Base-by-base conservation (phyloP, 2,329 filamentous ascomycete genomes). In the Hymenoscyphus linearis region DNA sequence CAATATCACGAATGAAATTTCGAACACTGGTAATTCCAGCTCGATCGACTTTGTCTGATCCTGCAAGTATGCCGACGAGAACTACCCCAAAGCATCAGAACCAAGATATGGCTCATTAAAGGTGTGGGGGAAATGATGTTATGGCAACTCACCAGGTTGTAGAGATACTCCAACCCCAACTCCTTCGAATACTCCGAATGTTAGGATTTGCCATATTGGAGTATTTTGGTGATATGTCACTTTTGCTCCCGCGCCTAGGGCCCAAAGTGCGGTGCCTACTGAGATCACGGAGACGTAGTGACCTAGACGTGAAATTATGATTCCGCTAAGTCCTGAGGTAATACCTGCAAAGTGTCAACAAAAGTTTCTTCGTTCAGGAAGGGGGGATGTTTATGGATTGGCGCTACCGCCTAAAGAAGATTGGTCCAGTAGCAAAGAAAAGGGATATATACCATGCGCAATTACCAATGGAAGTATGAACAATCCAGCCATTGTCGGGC, bases 41-140 rank as follows among this genome's bases (percentile, higher is more conserved):
- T n/a, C 71, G 69, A 55, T 72, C 67, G 27, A 64, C 54, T 9
- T 55, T 52, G 6, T 55, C 37, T 9, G 66, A 69, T 2, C 69
- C 55, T 13, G 71, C 69, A 37, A 72, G 68, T 9, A 73, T 36
- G 2, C 66, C 70, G n/a, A 73, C 70, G 3, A 73, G 62, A 40
- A 64, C 69, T 70, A 52, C 7, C 4, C 6, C 13, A 3, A 4
- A 25, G 3, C 18, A n/a, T 22, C 7, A 22, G n/a, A 10, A 22
- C 10, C 18, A 12, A n/a, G n/a, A n/a, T n/a, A n/a, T n/a, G n/a
- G n/a, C n/a, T n/a, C n/a, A n/a, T n/a, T n/a, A n/a, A n/a, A n/a
- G 18, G 22, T 22, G 10, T 22, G 9, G n/a, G n/a, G 1, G 12
- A 47, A 2, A 13, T 12, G n/a, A 22, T n/a, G 12, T 1, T 13